Percentiles rank a stretch among this genome's conserved stretches.
Evolutionary conservation across 805 yeast genomes (phyloP).

Genomic region (Wickerhamomyces chaumierensis): DNA sequence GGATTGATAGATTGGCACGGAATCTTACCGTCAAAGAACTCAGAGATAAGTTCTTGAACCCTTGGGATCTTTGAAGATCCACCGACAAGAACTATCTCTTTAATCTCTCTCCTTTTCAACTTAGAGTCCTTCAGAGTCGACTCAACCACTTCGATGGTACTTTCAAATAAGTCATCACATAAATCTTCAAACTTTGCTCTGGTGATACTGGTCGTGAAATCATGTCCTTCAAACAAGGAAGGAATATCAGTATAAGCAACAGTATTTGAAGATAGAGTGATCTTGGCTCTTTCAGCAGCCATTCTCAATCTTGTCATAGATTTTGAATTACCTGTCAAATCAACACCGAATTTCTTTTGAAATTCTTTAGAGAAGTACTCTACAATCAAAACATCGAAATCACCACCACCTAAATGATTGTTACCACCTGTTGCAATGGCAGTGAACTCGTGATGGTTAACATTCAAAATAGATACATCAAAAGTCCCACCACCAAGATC

Average conservation of each 20-base stretch:
- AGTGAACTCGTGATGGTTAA: slow-evolving; percentile 93
- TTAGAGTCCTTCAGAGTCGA: slow-evolving; percentile 90
- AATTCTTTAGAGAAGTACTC: slow-evolving; percentile 89
- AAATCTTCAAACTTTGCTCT: slow-evolving; percentile 98
- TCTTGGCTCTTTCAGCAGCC: slow-evolving; percentile 98
- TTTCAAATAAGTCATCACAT: slow-evolving; percentile 91
- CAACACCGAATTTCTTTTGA: slow-evolving; percentile 97
- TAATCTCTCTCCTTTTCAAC: slow-evolving; percentile 81
- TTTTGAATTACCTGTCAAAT: slow-evolving; percentile 85
- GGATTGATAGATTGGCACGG: too few species aligned
- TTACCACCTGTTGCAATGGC: slow-evolving; percentile 83
- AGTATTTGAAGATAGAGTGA: slow-evolving; percentile 94
- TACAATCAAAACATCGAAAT: slow-evolving; percentile 93
- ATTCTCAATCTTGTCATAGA: slow-evolving; percentile 97
- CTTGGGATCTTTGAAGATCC: too few species aligned
- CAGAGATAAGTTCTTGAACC: too few species aligned
- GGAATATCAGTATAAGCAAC: slow-evolving; percentile 96
- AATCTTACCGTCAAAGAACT: too few species aligned
- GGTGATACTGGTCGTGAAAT: slow-evolving; percentile 94
- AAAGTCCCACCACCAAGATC: too few species aligned
- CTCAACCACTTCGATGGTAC: slow-evolving; percentile 92
- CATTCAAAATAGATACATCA: too few species aligned
- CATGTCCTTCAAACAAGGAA: slow-evolving; percentile 92
- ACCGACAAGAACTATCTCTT: slow-evolving; percentile 69
- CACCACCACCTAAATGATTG: slow-evolving; percentile 97